phyloP scores from a whole-genome alignment of 1,284 basidiomycete genomes.

The Rhodotorula glutinis region DNA sequence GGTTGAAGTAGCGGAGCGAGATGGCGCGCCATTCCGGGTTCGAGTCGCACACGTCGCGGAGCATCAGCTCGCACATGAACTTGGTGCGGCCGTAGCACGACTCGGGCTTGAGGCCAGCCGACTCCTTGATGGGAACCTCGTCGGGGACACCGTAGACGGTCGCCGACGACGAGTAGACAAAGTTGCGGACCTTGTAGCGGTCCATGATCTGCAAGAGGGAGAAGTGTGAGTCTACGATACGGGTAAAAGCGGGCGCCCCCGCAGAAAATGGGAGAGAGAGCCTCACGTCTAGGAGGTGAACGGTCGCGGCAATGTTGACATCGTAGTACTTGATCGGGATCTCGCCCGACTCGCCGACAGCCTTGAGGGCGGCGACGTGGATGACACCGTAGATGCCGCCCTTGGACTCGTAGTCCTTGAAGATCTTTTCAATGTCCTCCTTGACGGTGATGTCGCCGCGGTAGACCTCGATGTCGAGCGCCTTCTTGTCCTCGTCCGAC shows the following conservation, averaged over 20 bases:
- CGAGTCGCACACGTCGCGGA: constrained; percentile 82
- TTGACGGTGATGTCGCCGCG: constrained; percentile 70
- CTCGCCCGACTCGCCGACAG: constrained; percentile 95
- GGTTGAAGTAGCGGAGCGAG: constrained; percentile 90
- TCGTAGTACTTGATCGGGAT: constrained; percentile 88
- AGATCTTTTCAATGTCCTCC: constrained; percentile 69
- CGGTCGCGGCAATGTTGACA: constrained; percentile 83
- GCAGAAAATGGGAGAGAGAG: too few species aligned
- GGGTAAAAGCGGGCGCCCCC: too few species aligned
- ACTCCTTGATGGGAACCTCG: constrained; percentile 89
- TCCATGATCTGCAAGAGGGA: constrained; percentile 67
- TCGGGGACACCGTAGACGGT: constrained; percentile 98
- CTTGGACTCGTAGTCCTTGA: constrained; percentile 59
- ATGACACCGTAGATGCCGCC: constrained; percentile 97
- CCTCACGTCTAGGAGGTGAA: constrained; percentile 64
- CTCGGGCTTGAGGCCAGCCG: constrained; percentile 80
- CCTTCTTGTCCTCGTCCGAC: constrained; percentile 45
- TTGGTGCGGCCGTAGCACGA: constrained; percentile 96
- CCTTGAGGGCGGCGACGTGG: constrained; percentile 96
- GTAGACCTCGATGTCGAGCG: constrained; percentile 64
- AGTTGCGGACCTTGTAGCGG: constrained; percentile 72
- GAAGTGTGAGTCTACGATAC: not conserved
- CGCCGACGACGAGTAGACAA: constrained; percentile 97
- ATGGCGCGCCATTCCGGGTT: constrained; percentile 75
- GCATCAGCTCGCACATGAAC: constrained; percentile 85